Conservation (phyloP, 2,329 filamentous ascomycete genomes). For the Alternaria solani region DNA sequence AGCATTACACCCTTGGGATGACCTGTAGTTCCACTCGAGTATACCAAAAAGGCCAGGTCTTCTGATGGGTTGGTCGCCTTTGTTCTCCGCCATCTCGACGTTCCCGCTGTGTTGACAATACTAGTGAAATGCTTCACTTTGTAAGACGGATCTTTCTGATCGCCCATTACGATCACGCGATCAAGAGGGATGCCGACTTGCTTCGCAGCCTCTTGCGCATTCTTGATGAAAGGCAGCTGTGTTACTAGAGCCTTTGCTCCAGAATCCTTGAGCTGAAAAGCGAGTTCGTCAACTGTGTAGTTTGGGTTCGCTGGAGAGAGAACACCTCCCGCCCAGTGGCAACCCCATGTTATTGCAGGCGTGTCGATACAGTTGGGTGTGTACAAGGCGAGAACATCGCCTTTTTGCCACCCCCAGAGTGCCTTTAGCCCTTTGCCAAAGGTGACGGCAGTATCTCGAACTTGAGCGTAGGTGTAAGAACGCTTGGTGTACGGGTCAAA, state of each 20-base stretch:
- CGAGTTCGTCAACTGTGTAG: slow-evolving; percentile 84
- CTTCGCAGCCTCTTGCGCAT: slow-evolving; percentile 72
- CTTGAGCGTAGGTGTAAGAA: slow-evolving; percentile 74
- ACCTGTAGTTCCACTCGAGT: slow-evolving; percentile 89
- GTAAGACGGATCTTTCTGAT: slow-evolving; percentile 66
- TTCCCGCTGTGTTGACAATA: slow-evolving; percentile 69
- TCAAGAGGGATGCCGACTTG: slow-evolving; percentile 74
- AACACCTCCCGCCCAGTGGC: slow-evolving; percentile 82
- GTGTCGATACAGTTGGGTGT: slow-evolving; percentile 85
- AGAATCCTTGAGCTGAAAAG: slow-evolving; percentile 82
- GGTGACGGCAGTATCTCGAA: slow-evolving; percentile 70
- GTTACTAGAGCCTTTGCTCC: slow-evolving; percentile 79
- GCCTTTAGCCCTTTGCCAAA: slow-evolving; percentile 83
- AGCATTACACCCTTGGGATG: slow-evolving; percentile 91
- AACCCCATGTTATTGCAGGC: slow-evolving; percentile 77
- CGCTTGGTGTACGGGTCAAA: slow-evolving; percentile 75
- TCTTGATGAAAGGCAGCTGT: slow-evolving; percentile 70
- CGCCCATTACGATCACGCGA: slow-evolving; percentile 79
- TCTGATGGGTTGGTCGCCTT: slow-evolving; percentile 69
- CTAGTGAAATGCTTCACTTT: slow-evolving; percentile 75
- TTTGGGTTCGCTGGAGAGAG: slow-evolving; percentile 87
- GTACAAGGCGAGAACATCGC: slow-evolving; percentile 83
- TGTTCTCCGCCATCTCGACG: slow-evolving; percentile 65
- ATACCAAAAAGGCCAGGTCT: slow-evolving; percentile 85
- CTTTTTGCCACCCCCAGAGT: slow-evolving; percentile 78